A percentile compares a stretch with the other conserved stretches of the same genome.
Evolutionary conservation across 441 rosid genomes (phyloP).

Genomic region (Corymbia calophylla): DNA sequence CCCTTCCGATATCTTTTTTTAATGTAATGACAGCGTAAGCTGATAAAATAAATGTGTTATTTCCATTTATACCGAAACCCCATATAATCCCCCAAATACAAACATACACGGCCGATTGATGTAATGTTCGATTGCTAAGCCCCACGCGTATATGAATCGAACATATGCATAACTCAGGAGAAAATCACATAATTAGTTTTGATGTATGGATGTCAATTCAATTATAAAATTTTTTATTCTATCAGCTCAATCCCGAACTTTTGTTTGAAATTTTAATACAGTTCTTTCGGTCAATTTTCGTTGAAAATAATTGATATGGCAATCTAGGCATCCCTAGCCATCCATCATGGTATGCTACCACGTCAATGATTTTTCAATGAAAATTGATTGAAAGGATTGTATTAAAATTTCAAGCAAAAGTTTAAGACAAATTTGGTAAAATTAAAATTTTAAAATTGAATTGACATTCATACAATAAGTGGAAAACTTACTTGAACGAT

Average conservation of each 20-base stretch:
- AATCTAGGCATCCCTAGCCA: background rate
- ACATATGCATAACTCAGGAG: background rate
- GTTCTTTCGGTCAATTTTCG: rapidly evolving
- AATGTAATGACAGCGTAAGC: background rate
- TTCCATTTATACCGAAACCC: background rate
- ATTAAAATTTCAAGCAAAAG: background rate
- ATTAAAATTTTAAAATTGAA: background rate
- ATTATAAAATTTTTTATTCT: rapidly evolving
- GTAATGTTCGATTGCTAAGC: background rate
- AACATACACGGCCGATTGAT: background rate
- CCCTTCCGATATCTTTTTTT: background rate
- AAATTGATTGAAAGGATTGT: background rate
- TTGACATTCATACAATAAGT: rapidly evolving
- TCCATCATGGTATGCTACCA: background rate
- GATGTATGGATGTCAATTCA: rapidly evolving
- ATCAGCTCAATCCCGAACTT: rapidly evolving
- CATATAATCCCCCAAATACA: background rate
- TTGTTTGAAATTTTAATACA: rapidly evolving
- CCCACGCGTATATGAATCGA: background rate
- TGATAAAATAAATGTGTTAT: background rate
- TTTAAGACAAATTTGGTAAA: background rate
- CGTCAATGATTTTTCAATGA: rapidly evolving
- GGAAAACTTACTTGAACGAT: background rate
- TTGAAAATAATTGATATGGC: background rate
- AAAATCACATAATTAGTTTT: background rate